phyloP scores from a whole-genome alignment of 2,329 filamentous ascomycete genomes.

The Xylaria sp. region DNA sequence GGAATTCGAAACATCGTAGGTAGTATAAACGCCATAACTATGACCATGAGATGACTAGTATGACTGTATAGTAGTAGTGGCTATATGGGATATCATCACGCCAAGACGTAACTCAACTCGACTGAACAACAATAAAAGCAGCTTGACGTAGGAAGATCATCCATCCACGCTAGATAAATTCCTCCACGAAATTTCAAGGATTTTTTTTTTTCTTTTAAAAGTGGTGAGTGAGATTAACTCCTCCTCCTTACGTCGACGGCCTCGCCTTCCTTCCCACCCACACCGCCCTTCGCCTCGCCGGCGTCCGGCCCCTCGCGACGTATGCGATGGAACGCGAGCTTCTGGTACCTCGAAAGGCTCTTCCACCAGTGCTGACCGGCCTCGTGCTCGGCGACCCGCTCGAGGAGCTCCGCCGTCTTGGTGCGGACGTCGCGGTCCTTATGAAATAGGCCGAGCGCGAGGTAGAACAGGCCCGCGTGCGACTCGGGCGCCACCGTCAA shows the following conservation, averaged over 20 bases:
- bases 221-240: constrained; percentile 60
- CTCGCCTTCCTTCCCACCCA: constrained; percentile 52
- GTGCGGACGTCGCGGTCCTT: constrained; percentile 82
- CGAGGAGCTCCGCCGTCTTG: constrained; percentile 80
- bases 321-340: constrained; percentile 83
- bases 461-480: constrained; percentile 88
- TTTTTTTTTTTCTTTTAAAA: too few species aligned
- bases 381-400: constrained; percentile 84
- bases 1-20: not conserved
- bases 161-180: not conserved
- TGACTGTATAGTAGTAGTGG: constrained; percentile 3
- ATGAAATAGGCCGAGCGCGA: constrained; percentile 92
- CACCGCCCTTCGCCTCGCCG: constrained; percentile 52
- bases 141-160: not conserved
- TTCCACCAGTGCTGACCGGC: constrained; percentile 95
- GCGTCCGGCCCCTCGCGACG: constrained; percentile 70
- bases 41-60: constrained; percentile 2
- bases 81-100: constrained; percentile 35
- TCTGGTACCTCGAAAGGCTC: constrained; percentile 85
- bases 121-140: constrained; percentile 1
- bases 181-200: not conserved
- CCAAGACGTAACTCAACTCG: not conserved
- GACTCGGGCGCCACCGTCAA: constrained; percentile 85
- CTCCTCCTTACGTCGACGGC: constrained; percentile 53
- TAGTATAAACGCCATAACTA: constrained; percentile 26